Percentiles rank a stretch among this genome's conserved stretches.
Evolutionary conservation across 441 rosid genomes (phyloP).

Genomic region (Gossypium schwendimanii): DNA sequence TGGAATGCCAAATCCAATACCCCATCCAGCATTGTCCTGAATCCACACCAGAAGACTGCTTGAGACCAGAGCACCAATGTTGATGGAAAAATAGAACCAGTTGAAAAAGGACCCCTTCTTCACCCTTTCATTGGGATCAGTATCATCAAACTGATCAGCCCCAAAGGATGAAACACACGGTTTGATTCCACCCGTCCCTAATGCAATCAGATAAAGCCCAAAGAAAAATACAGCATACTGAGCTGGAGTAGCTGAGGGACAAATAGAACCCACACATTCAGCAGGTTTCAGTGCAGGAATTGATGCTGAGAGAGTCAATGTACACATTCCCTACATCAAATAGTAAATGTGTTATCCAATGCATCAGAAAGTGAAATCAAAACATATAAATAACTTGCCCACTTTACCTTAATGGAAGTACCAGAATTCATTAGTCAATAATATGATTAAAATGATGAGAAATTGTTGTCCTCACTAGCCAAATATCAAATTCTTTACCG

Average conservation of each 20-base stretch:
- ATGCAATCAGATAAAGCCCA: conserved; percentile 77
- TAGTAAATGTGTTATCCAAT: conserved; percentile 15
- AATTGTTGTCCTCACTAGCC: not conserved
- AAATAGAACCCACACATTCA: conserved; percentile 45
- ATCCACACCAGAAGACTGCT: conserved; percentile 69
- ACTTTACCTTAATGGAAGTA: not conserved
- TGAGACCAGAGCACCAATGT: conserved; percentile 69
- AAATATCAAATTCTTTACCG: not conserved
- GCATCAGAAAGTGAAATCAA: not conserved
- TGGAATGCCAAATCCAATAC: conserved; percentile 81
- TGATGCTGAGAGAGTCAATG: conserved; percentile 80
- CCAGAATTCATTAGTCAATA: not conserved
- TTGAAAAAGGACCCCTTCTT: conserved; percentile 78
- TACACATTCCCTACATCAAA: conserved; percentile 64
- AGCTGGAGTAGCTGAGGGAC: conserved; percentile 61
- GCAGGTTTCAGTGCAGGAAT: conserved; percentile 53
- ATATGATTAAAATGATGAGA: not conserved
- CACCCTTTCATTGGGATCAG: conserved; percentile 59
- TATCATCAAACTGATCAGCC: conserved; percentile 86
- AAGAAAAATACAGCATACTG: conserved; percentile 61
- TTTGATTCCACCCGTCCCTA: conserved; percentile 88
- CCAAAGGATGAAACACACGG: conserved; percentile 87
- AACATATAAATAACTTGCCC: not conserved
- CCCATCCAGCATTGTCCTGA: conserved; percentile 91
- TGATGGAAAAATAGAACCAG: conserved; percentile 81